These are phyloP conservation scores for Neostapfia colusana DNA, from an alignment of 176 grass and related monocot genomes.

Conservation along the genomic window DNA sequence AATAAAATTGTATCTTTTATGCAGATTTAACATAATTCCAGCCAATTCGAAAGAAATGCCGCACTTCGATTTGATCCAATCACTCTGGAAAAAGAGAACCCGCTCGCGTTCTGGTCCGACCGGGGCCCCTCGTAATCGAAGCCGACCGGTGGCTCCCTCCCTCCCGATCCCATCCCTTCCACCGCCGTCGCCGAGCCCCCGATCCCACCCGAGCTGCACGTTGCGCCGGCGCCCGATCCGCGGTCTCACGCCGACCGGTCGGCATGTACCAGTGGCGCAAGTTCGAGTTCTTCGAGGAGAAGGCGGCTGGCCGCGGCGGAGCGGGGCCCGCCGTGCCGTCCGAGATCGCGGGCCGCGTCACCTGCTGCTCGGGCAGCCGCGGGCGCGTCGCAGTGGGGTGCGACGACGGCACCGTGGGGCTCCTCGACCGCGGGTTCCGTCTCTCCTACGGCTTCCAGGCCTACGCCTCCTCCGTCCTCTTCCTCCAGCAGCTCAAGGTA, in stretches of 20 bases:
- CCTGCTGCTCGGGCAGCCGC: constrained; percentile 74
- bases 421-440: constrained; percentile 73
- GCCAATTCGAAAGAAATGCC: no score
- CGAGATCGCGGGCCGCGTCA: constrained; percentile 65
- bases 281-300: constrained; percentile 96
- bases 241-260: background rate
- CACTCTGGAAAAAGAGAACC: no score
- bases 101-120: background rate
- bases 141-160: background rate
- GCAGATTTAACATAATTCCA: no score
- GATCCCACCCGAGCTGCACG: background rate
- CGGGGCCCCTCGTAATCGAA: background rate
- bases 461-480: constrained; percentile 66
- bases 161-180: background rate
- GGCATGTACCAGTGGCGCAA: constrained; percentile 88
- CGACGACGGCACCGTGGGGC: constrained; percentile 74
- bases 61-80: no score
- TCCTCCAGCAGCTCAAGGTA: constrained; percentile 97
- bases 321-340: constrained; percentile 51
- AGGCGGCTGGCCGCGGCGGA: constrained; percentile 51
- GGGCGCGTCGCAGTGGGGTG: constrained; percentile 80
- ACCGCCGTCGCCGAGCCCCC: constrained; percentile 10
- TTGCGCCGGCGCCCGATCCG: constrained; percentile 4
- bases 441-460: constrained; percentile 71
- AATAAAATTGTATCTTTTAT: no score